Conservation (phyloP, 352 stramenopile genomes). For the Globisporangium yorkense region DNA sequence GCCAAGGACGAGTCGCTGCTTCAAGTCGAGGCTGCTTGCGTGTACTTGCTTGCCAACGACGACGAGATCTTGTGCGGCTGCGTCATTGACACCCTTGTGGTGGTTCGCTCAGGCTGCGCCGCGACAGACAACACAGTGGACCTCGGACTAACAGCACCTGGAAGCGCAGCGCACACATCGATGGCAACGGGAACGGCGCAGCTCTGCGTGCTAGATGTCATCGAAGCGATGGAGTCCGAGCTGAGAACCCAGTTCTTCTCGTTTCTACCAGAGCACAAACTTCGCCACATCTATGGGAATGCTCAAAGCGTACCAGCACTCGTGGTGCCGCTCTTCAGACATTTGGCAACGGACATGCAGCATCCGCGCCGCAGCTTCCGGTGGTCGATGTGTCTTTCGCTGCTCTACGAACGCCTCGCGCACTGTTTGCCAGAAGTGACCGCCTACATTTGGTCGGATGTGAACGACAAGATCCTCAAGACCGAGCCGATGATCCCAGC, state of each 20-base stretch:
- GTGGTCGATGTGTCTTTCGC: conserved; percentile 44
- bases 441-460: conserved; percentile 58
- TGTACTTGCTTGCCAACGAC: conserved; percentile 57
- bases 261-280: conserved; percentile 14
- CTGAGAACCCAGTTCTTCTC: conserved; percentile 25
- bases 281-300: not conserved
- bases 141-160: not conserved
- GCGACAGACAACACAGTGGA: not conserved
- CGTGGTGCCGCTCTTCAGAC: conserved; percentile 1
- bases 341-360: conserved; percentile 7
- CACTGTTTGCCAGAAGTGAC: conserved; percentile 42
- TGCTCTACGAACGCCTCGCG: conserved; percentile 37
- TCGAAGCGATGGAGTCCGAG: conserved; percentile 23
- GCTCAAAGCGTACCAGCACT: not conserved
- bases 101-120: conserved; percentile 15
- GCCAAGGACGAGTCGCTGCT: conserved; percentile 40
- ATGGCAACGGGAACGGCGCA: not conserved
- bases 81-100: conserved; percentile 26
- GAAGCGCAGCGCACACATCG: not conserved
- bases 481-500: conserved; percentile 48
- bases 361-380: conserved; percentile 33
- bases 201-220: conserved; percentile 12
- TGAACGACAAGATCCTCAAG: conserved; percentile 54
- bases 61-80: conserved; percentile 22
- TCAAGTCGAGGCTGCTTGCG: conserved; percentile 48